phyloP scores from a whole-genome alignment of 371 early-diverging fungal species.

The Basidiobolus meristosporus region DNA sequence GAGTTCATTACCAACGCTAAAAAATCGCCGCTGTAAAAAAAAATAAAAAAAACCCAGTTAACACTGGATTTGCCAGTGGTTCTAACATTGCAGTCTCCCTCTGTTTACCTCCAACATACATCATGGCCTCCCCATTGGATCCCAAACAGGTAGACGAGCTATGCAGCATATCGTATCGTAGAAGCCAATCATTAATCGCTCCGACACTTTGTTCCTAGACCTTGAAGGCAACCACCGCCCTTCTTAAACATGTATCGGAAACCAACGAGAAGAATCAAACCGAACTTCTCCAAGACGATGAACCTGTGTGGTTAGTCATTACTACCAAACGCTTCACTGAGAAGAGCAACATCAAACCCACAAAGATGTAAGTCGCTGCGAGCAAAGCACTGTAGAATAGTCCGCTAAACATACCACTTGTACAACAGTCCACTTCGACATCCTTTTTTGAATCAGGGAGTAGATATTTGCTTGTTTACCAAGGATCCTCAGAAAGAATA shows the following conservation, averaged over 20 bases:
- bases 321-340: constrained; percentile 32
- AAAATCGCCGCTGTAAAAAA: too few species aligned
- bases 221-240: constrained; percentile 34
- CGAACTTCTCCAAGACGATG: constrained; percentile 13
- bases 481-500: constrained; percentile 62
- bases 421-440: constrained; percentile 22
- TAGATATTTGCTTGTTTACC: constrained; percentile 62
- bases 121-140: too few species aligned
- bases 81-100: too few species aligned
- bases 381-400: not conserved
- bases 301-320: constrained; percentile 25
- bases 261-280: constrained; percentile 9
- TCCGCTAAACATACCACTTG: not conserved
- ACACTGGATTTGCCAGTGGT: too few species aligned
- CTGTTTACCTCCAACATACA: too few species aligned
- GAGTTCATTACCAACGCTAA: too few species aligned
- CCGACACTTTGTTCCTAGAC: too few species aligned
- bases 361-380: constrained; percentile 21
- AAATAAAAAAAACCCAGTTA: too few species aligned
- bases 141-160: too few species aligned
- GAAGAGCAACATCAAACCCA: constrained; percentile 25
- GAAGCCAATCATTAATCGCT: too few species aligned
- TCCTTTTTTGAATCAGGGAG: constrained; percentile 20
- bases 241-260: constrained; percentile 26
- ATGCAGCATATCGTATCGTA: too few species aligned